These are phyloP conservation scores for Clitopilus passeckerianus DNA, from an alignment of 768 basidiomycete species.

Conservation along the genomic window DNA sequence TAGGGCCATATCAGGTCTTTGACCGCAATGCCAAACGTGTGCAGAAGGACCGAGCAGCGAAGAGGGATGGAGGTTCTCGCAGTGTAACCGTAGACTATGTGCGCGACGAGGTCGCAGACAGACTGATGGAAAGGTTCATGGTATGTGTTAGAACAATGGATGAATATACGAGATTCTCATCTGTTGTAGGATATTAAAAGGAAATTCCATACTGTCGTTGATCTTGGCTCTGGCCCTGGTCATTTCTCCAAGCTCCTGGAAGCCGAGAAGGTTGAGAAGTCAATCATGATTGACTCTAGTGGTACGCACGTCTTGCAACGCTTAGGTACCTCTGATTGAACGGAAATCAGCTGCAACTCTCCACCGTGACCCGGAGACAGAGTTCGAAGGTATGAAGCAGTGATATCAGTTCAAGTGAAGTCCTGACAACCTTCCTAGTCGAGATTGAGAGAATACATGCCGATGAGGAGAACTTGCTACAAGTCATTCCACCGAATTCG, in stretches of 20 bases:
- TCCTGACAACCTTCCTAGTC: conserved; percentile 40
- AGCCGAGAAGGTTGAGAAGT: conserved; percentile 58
- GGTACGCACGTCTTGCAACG: conserved; percentile 38
- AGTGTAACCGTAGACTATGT: conserved; percentile 89
- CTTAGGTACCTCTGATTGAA: not conserved
- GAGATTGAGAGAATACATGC: conserved; percentile 70
- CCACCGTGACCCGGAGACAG: conserved; percentile 68
- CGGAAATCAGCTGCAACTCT: conserved; percentile 54
- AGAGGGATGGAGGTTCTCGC: conserved; percentile 45
- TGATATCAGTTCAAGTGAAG: conserved; percentile 1
- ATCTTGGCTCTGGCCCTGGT: conserved; percentile 88
- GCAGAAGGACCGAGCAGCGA: conserved; percentile 75
- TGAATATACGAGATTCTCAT: not conserved
- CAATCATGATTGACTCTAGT: conserved; percentile 84
- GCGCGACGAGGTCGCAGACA: conserved; percentile 83
- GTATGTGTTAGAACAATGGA: conserved; percentile 33
- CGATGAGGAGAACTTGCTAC: conserved; percentile 80
- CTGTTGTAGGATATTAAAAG: conserved; percentile 80
- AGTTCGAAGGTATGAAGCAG: conserved; percentile 67
- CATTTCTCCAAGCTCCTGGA: conserved; percentile 86
- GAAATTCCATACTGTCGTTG: conserved; percentile 73
- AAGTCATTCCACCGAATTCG: conserved; percentile 60
- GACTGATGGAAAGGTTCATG: conserved; percentile 86
- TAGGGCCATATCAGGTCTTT: conserved; percentile 79
- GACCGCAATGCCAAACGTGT: conserved; percentile 73